Percentiles rank a stretch among this genome's conserved stretches.
These are phyloP conservation scores for Boletus nobilissimus DNA, from an alignment of 1,284 basidiomycete genomes.

Conservation along the genomic window DNA sequence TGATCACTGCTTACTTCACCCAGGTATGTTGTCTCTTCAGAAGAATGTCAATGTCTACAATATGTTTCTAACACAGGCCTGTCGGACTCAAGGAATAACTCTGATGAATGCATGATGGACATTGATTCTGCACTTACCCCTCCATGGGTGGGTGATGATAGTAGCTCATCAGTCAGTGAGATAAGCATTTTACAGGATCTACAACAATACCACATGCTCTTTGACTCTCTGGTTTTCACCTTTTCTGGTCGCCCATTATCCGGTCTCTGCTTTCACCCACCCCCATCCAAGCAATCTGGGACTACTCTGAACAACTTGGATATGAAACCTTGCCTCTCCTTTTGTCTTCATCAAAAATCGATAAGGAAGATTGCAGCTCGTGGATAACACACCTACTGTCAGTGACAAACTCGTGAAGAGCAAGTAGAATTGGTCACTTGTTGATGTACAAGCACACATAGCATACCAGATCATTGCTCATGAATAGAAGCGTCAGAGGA, in stretches of 20 bases:
- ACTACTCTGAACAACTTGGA: neutral
- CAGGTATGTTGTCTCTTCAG: neutral
- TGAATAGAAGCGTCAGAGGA: neutral
- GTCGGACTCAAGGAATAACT: neutral
- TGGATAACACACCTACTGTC: neutral
- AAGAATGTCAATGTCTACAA: too few relatives aligned
- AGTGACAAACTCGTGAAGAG: neutral
- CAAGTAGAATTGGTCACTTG: neutral
- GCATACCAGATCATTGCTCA: neutral
- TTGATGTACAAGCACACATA: neutral
- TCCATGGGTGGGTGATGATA: too few relatives aligned
- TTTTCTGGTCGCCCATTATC: neutral
- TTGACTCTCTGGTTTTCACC: neutral
- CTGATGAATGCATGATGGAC: neutral
- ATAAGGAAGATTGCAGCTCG: neutral
- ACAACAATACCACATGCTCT: neutral
- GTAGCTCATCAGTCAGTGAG: too few relatives aligned
- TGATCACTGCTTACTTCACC: neutral
- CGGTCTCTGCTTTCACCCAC: neutral
- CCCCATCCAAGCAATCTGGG: neutral
- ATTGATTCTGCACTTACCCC: neutral
- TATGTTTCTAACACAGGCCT: neutral
- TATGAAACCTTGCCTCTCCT: neutral
- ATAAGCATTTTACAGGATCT: neutral
- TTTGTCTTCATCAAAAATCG: neutral